phyloP scores from a whole-genome alignment of 257 asterid genomes.

The Perilla frutescens region DNA sequence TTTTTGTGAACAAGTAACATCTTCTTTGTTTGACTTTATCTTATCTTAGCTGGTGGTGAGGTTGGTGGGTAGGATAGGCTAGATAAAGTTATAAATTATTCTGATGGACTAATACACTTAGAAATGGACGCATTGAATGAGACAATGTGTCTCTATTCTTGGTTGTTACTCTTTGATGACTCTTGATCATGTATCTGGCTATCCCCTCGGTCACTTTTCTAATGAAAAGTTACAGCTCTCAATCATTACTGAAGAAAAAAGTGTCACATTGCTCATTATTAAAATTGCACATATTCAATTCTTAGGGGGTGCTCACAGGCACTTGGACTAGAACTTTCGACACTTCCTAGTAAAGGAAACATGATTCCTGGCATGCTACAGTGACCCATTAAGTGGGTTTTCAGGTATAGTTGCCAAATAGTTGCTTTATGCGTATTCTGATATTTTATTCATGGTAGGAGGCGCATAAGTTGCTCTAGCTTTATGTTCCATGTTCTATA shows the following conservation, averaged over 20 bases:
- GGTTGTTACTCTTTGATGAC: conserved; percentile 13
- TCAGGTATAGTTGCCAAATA: not conserved
- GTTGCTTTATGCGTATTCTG: conserved; percentile 23
- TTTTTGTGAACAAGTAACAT: not conserved
- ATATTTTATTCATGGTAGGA: conserved; percentile 4
- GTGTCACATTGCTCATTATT: not conserved
- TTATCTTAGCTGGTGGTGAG: not conserved
- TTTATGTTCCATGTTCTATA: conserved; percentile 24
- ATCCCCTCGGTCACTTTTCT: not conserved
- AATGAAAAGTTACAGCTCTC: not conserved
- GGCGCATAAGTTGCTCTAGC: conserved; percentile 27
- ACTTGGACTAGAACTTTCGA: not conserved
- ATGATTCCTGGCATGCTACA: not conserved
- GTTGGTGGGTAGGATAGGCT: not conserved
- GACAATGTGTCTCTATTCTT: conserved; percentile 2
- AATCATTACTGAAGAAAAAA: not conserved
- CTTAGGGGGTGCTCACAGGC: not conserved
- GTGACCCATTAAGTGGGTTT: not conserved
- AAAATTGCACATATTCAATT: not conserved
- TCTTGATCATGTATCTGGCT: not conserved
- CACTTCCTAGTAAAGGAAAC: not conserved
- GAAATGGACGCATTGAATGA: not conserved
- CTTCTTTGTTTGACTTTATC: not conserved
- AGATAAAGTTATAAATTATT: not conserved
- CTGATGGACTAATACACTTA: not conserved